These are phyloP conservation scores for Globisporangium barbulae DNA, from an alignment of 352 stramenopile genomes.

Conservation along the genomic window DNA sequence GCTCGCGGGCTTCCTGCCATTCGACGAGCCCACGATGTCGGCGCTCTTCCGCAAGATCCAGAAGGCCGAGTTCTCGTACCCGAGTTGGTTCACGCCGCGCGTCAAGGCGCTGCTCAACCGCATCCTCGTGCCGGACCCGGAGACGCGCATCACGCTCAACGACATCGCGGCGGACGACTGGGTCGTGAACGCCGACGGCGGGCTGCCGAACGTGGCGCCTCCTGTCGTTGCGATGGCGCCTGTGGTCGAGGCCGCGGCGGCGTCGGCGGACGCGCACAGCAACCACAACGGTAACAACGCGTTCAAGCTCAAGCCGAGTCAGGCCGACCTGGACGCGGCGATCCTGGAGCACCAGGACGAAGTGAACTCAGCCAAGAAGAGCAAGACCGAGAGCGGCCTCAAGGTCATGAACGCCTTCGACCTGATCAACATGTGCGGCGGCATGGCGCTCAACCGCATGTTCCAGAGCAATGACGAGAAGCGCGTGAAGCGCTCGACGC, in stretches of 20 bases:
- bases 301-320: conserved; percentile 63
- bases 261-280: not conserved
- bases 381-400: conserved; percentile 52
- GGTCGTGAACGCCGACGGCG: conserved; percentile 63
- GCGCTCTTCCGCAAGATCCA: conserved; percentile 97
- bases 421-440: conserved; percentile 91
- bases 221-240: conserved; percentile 1
- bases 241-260: conserved; percentile 14
- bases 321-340: conserved; percentile 77
- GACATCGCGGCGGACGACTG: conserved; percentile 92
- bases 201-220: not conserved
- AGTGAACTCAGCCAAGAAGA: conserved; percentile 65
- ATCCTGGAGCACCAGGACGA: conserved; percentile 83
- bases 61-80: conserved; percentile 94
- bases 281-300: conserved; percentile 7
- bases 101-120: conserved; percentile 88
- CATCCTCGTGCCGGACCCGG: conserved; percentile 93
- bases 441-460: conserved; percentile 89
- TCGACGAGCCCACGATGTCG: conserved; percentile 94
- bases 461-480: conserved; percentile 88
- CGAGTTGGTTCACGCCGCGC: conserved; percentile 88
- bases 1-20: conserved; percentile 91
- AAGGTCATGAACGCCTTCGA: conserved; percentile 93
- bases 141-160: conserved; percentile 76
- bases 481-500: conserved; percentile 79